Percentiles rank a stretch among this genome's conserved stretches.
These are phyloP conservation scores for Toxoplasma gondii DNA, from an alignment of 169 alveolate genomes.

Conservation along the genomic window DNA sequence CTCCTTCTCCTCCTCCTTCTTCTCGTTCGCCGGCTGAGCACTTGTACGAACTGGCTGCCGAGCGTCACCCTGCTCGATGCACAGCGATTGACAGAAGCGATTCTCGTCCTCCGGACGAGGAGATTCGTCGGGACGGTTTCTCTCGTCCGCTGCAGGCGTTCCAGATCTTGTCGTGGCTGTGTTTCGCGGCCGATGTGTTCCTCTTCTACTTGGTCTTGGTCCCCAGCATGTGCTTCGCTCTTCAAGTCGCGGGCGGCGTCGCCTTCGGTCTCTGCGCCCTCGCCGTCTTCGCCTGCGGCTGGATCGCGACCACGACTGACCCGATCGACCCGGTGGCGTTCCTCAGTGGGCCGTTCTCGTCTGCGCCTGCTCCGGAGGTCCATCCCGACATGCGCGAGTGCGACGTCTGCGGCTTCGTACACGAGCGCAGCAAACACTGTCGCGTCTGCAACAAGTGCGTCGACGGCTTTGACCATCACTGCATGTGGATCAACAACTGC, in stretches of 20 bases:
- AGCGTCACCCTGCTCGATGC: conserved; percentile 21
- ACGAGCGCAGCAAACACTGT: conserved; percentile 77
- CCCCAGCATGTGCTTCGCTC: conserved; percentile 41
- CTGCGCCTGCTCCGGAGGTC: neutral
- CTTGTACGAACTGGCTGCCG: neutral
- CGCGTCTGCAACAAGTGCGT: conserved; percentile 84
- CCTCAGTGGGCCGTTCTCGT: conserved; percentile 29
- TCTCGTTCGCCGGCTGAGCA: neutral
- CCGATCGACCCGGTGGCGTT: conserved; percentile 67
- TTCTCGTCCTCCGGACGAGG: conserved; percentile 56
- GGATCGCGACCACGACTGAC: conserved; percentile 30
- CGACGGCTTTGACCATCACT: conserved; percentile 87
- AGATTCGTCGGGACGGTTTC: conserved; percentile 52
- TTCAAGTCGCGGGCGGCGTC: neutral
- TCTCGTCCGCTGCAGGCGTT: conserved; percentile 50
- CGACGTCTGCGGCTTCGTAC: conserved; percentile 52
- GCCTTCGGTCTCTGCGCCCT: conserved; percentile 3
- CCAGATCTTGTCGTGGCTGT: conserved; percentile 55
- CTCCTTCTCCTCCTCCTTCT: neutral
- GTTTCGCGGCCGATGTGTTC: conserved; percentile 11
- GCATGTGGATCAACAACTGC: conserved; percentile 90
- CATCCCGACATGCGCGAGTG: conserved; percentile 50
- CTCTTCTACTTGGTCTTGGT: conserved; percentile 34
- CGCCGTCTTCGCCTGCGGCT: conserved; percentile 24
- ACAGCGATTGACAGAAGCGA: conserved; percentile 40